phyloP scores from a whole-genome alignment of 805 yeast genomes.

The Saccharomycopsis sp. region DNA sequence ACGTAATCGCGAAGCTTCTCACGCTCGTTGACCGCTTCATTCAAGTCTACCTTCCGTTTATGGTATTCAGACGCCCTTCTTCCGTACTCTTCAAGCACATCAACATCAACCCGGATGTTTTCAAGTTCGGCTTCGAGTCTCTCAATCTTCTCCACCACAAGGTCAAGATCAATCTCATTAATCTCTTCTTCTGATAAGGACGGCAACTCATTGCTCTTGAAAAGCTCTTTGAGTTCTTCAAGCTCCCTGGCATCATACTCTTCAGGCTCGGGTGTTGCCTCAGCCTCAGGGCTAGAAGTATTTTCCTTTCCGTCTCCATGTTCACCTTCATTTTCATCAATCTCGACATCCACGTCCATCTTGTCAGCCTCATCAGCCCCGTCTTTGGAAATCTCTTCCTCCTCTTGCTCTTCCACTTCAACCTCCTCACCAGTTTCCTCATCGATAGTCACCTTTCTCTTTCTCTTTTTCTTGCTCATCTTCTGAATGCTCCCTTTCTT shows the following conservation, averaged over 20 bases:
- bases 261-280: background rate
- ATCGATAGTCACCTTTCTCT: conserved; percentile 12
- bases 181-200: conserved; percentile 46
- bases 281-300: no score
- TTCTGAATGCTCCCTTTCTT: conserved; percentile 13
- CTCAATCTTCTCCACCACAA: conserved; percentile 42
- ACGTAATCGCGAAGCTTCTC: conserved; percentile 52
- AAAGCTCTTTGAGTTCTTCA: conserved; percentile 21
- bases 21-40: conserved; percentile 54
- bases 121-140: conserved; percentile 47
- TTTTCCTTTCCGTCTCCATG: conserved; percentile 13
- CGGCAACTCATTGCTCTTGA: conserved; percentile 27
- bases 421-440: conserved; percentile 6
- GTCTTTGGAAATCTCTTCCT: conserved; percentile 12
- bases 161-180: conserved; percentile 36
- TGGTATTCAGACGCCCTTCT: conserved; percentile 54
- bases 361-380: conserved; percentile 21
- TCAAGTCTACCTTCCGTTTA: conserved; percentile 55
- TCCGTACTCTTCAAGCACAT: conserved; percentile 69
- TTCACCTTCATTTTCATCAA: conserved; percentile 14
- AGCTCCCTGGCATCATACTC: conserved; percentile 27
- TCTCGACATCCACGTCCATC: conserved; percentile 4
- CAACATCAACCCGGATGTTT: conserved; percentile 56
- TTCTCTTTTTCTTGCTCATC: conserved; percentile 20
- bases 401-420: conserved; percentile 3